phyloP scores from a whole-genome alignment of 495 filamentous ascomycete genomes.

The Diplogelasinospora grovesii region DNA sequence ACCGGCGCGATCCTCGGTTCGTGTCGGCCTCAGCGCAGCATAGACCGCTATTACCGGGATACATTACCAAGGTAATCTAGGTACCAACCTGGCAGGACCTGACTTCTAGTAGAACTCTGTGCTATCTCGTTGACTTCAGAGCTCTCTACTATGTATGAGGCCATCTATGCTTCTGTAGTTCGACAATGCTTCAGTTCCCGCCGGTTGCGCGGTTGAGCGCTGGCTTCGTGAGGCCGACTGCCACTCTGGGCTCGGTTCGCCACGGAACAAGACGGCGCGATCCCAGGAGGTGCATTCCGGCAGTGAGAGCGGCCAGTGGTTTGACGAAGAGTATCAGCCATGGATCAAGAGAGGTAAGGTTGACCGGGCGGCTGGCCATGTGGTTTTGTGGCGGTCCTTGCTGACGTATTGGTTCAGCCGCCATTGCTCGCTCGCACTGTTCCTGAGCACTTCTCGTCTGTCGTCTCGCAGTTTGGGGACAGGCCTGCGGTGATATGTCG shows the following conservation, averaged over 20 bases:
- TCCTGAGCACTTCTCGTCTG: constrained; percentile 68
- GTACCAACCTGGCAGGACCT: no score
- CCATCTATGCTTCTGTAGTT: no score
- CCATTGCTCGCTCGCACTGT: constrained; percentile 48
- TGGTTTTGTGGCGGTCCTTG: background rate
- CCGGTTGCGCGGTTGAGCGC: no score
- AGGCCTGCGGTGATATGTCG: constrained; percentile 51
- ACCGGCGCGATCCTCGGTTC: no score
- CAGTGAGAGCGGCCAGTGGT: constrained; percentile 4
- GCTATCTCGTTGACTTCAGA: no score
- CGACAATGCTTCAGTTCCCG: no score
- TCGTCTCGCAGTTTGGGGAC: constrained; percentile 69
- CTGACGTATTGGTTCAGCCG: constrained; percentile 11
- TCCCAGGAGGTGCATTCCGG: background rate
- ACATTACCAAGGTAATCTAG: no score
- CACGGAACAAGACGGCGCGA: background rate
- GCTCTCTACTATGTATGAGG: no score
- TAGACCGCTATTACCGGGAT: no score
- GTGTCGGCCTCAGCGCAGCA: no score
- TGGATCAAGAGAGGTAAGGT: constrained; percentile 14
- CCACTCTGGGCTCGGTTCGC: background rate
- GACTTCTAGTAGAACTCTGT: no score
- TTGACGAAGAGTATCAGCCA: constrained; percentile 15
- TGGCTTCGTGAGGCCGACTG: no score
- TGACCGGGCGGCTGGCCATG: background rate